Conservation (phyloP, 2,329 filamentous ascomycete species). For the Emydomyces testavorans region DNA sequence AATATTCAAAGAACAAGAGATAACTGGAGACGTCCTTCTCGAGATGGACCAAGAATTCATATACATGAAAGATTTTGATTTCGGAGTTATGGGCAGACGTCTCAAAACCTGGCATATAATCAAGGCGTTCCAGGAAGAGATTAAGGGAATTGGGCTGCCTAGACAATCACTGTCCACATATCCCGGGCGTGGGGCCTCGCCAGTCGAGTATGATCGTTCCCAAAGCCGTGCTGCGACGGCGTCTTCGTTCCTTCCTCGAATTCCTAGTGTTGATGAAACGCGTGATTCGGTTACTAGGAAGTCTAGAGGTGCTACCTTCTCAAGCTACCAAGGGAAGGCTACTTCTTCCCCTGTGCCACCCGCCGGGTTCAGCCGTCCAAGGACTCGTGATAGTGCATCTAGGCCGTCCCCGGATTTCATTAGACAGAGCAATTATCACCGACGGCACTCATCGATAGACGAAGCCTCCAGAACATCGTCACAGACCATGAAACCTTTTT, state of each 20-base stretch:
- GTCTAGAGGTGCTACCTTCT: slow-evolving; percentile 13
- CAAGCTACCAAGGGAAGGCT: slow-evolving; percentile 12
- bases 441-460: slow-evolving; percentile 80
- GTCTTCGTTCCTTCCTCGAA: slow-evolving; percentile 34
- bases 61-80: slow-evolving; percentile 88
- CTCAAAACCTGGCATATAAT: slow-evolving; percentile 96
- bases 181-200: slow-evolving; percentile 31
- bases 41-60: slow-evolving; percentile 93
- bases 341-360: slow-evolving; percentile 19
- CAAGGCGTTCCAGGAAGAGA: slow-evolving; percentile 79
- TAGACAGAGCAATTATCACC: slow-evolving; percentile 68
- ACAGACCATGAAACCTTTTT: slow-evolving; percentile 12
- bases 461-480: slow-evolving; percentile 39
- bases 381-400: slow-evolving; percentile 32
- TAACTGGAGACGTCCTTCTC: slow-evolving; percentile 81
- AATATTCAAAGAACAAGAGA: slow-evolving; percentile 91
- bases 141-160: slow-evolving; percentile 48
- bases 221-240: slow-evolving; percentile 30
- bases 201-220: slow-evolving; percentile 36
- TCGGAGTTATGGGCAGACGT: slow-evolving; percentile 78
- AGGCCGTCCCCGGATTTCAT: slow-evolving; percentile 71
- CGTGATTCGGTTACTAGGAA: slow-evolving; percentile 6
- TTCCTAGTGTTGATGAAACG: slow-evolving; percentile 30
- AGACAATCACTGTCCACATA: slow-evolving; percentile 31
- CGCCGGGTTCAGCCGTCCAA: slow-evolving; percentile 34